phyloP scores from a whole-genome alignment of 2,329 filamentous ascomycete species.

The Amylocarpus encephaloides region DNA sequence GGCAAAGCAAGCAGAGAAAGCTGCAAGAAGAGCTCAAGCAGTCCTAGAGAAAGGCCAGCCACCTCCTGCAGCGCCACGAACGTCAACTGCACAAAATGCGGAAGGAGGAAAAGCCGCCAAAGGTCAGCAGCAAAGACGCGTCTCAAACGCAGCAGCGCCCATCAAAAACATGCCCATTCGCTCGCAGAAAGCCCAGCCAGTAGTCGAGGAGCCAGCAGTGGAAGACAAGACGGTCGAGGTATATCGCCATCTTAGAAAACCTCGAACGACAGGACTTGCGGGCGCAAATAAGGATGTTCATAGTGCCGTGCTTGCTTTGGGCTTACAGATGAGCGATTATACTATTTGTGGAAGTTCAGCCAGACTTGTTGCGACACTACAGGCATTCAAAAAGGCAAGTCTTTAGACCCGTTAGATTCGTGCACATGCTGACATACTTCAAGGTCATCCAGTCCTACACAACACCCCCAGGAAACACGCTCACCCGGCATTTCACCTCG shows the following conservation, averaged over 20 bases:
- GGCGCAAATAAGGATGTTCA: slow-evolving; percentile 69
- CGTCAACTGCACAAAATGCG: slow-evolving; percentile 15
- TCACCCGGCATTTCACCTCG: slow-evolving; percentile 84
- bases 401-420: slow-evolving; percentile 2
- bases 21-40: slow-evolving; percentile 69
- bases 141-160: slow-evolving; percentile 23
- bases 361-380: slow-evolving; percentile 76
- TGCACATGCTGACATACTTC: slow-evolving; percentile 11
- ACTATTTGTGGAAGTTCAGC: slow-evolving; percentile 84
- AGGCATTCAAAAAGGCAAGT: slow-evolving; percentile 79
- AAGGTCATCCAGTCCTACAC: slow-evolving; percentile 90
- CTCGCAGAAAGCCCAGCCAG: slow-evolving; percentile 29
- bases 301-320: slow-evolving; percentile 75
- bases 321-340: slow-evolving; percentile 78
- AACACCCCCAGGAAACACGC: slow-evolving; percentile 75
- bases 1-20: slow-evolving; percentile 84
- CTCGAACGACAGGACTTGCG: slow-evolving; percentile 56
- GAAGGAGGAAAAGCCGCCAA: slow-evolving; percentile 32
- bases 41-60: slow-evolving; percentile 45
- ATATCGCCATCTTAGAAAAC: slow-evolving; percentile 79
- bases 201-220: slow-evolving; percentile 45
- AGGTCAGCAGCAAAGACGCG: slow-evolving; percentile 33
- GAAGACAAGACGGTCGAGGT: slow-evolving; percentile 64
- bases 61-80: slow-evolving; percentile 28
- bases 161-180: slow-evolving; percentile 25